Evolutionary conservation across 225 moss, liverwort and hornwort species (phyloP), one percentile per base, ranked within the genome.

Genomic region (Physcomitrellopsis africana): DNA sequence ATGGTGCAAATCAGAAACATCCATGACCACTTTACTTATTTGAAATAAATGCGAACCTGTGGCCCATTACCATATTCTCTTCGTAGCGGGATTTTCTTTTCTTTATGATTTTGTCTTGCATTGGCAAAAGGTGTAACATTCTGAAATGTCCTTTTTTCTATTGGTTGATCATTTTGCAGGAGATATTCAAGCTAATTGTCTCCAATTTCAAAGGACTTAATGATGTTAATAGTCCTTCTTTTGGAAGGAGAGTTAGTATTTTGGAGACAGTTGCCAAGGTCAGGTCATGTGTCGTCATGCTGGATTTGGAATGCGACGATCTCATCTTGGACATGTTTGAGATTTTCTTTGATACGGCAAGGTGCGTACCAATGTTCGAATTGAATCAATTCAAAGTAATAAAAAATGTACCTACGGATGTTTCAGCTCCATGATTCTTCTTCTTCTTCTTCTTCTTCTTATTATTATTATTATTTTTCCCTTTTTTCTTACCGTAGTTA

Each of bases 251-350:
- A 76, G 91, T 93, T 72, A 87, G 82, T 73, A 93, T 95, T 74
- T 72, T 95, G 76, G 93, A 95, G 86, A 95, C 95, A 3, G 93
- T 95, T 78, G 91, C 95, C 27, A 95, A 91, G 72, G 95, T 95
- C 57, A 83, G 95, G 78, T 92, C 93, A 52, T 95, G 93, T 85
- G 91, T 95, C 64, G 92, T 95, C 18, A 93, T 95, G 95, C 81
- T 95, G 81, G 95, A 95, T 81, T 72, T 95, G 67, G 95, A 95
- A 80, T 95, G 95, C 57, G 95, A 95, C 78, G 93, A 93, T 67
- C 89, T 95, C 23, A 86, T 87, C 44, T 74, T 89, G 60, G 82
- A 86, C 63, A 91, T 91, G 91, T 91, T 91, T 44, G 79, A 86
- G 57, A 84, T 79, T 43, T 91, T 88, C 52, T 88, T 91, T 72